Percentiles rank a stretch among this genome's conserved stretches.
Evolutionary conservation across 495 filamentous ascomycete species (phyloP).

Genomic region (Paragyromitra xinjiangensis): DNA sequence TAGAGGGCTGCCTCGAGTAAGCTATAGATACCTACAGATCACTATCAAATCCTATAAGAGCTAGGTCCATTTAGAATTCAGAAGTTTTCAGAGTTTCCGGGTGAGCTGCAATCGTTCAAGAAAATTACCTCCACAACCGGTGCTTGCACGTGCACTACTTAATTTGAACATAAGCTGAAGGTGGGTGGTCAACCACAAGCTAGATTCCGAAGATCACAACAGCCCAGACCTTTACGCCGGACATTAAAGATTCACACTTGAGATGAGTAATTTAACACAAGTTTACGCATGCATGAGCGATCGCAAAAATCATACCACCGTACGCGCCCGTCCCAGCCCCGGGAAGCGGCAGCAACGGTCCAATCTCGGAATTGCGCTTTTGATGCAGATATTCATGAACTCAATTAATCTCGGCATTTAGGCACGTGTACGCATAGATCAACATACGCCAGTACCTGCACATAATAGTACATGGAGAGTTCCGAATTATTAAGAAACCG

Average conservation of each 20-base stretch:
- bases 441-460: not conserved
- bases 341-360: not conserved
- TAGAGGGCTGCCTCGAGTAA: too few relatives aligned
- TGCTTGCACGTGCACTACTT: not conserved
- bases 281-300: not conserved
- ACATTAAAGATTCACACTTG: too few relatives aligned
- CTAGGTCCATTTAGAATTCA: not conserved
- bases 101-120: not conserved
- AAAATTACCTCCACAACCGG: too few relatives aligned
- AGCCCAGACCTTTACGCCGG: too few relatives aligned
- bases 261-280: not conserved
- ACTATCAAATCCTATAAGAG: too few relatives aligned
- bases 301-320: not conserved
- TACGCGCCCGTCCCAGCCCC: not conserved
- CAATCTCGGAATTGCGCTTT: not conserved
- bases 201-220: too few relatives aligned
- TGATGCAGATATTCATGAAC: not conserved
- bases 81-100: not conserved
- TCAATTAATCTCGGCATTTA: not conserved
- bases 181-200: too few relatives aligned
- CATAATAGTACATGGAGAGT: not conserved
- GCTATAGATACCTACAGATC: too few relatives aligned
- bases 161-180: not conserved
- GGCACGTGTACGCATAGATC: not conserved
- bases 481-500: not conserved